Evolutionary conservation across 352 stramenopile species (phyloP).

Genomic region (Globisporangium nagaii): DNA sequence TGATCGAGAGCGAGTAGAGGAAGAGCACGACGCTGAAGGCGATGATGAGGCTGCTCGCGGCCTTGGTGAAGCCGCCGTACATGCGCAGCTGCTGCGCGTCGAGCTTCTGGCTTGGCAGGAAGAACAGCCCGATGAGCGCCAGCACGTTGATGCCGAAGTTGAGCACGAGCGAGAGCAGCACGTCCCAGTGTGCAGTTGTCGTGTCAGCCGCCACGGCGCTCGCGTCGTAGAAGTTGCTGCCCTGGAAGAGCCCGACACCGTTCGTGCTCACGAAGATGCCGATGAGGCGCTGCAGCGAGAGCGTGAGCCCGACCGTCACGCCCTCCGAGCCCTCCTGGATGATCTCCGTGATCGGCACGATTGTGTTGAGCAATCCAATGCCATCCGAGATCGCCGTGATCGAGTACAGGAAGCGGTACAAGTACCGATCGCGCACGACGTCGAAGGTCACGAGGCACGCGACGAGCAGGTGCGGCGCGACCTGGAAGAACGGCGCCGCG

Average conservation of each 20-base stretch:
- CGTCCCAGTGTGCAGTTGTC: slow-evolving; percentile 8
- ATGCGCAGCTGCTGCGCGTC: slow-evolving; percentile 64
- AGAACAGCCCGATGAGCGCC: slow-evolving; percentile 18
- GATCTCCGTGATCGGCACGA: slow-evolving; percentile 30
- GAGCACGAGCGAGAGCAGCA: slow-evolving; percentile 21
- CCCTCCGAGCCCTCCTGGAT: slow-evolving; percentile 24
- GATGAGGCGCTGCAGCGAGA: slow-evolving; percentile 22
- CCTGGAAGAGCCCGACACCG: slow-evolving; percentile 18
- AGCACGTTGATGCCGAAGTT: slow-evolving; percentile 31
- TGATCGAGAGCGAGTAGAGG: too few species aligned
- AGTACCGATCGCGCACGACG: slow-evolving; percentile 15
- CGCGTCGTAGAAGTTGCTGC: slow-evolving; percentile 18
- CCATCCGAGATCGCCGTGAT: slow-evolving; percentile 22
- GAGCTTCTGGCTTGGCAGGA: slow-evolving; percentile 50
- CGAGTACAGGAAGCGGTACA: slow-evolving; percentile 14
- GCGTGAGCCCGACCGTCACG: slow-evolving; percentile 15
- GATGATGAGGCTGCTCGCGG: slow-evolving; percentile 9
- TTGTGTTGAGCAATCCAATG: slow-evolving; percentile 21
- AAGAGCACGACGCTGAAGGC: too few species aligned
- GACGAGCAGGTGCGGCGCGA: slow-evolving; percentile 21
- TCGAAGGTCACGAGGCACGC: slow-evolving; percentile 13
- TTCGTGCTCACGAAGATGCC: slow-evolving; percentile 27
- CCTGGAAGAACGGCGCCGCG: slow-evolving; percentile 21
- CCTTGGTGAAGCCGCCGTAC: slow-evolving; percentile 57
- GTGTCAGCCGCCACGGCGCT: slow-evolving; percentile 14